phyloP scores from a whole-genome alignment of 2,329 filamentous ascomycete species.

The Penicillium rolfsii region DNA sequence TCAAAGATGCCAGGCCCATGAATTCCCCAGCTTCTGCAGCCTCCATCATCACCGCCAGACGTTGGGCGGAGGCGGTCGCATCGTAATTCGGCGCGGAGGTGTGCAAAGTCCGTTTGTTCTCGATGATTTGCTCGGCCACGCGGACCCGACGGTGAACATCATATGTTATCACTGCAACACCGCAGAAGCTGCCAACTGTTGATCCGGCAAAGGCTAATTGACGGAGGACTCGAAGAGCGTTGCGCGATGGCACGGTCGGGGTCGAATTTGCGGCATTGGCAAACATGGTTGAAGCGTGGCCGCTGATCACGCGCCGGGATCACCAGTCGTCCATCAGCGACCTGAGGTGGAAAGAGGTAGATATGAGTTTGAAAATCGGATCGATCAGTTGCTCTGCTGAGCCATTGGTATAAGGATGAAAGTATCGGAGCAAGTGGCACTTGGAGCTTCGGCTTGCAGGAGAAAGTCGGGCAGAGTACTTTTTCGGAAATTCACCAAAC shows the following conservation, averaged over 20 bases:
- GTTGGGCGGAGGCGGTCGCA: conserved; percentile 42
- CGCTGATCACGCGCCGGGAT: conserved; percentile 33
- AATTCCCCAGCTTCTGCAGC: conserved; percentile 51
- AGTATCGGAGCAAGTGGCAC: conserved; percentile 1
- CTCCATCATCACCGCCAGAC: conserved; percentile 48
- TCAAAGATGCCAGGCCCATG: conserved; percentile 43
- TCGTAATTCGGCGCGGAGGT: conserved; percentile 48
- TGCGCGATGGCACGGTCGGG: conserved; percentile 47
- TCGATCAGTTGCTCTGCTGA: not conserved
- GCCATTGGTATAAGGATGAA: not conserved
- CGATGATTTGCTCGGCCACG: conserved; percentile 48
- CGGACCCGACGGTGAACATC: conserved; percentile 47
- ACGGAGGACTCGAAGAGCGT: conserved; percentile 48
- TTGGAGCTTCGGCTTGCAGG: conserved; percentile 17
- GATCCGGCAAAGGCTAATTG: conserved; percentile 41
- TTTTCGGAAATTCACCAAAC: conserved; percentile 24
- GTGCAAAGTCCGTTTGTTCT: conserved; percentile 49
- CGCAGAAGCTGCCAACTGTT: conserved; percentile 46
- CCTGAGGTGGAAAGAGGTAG: not conserved
- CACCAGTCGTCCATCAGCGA: conserved; percentile 26
- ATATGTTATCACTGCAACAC: conserved; percentile 47
- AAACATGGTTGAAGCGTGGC: conserved; percentile 36
- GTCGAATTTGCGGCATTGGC: conserved; percentile 35
- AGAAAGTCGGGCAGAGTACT: conserved; percentile 22
- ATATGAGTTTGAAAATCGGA: not conserved